A percentile compares a stretch with the other conserved stretches of the same genome.
Evolutionary conservation across 768 basidiomycete genomes (phyloP).

Genomic region (Suillus americanus): DNA sequence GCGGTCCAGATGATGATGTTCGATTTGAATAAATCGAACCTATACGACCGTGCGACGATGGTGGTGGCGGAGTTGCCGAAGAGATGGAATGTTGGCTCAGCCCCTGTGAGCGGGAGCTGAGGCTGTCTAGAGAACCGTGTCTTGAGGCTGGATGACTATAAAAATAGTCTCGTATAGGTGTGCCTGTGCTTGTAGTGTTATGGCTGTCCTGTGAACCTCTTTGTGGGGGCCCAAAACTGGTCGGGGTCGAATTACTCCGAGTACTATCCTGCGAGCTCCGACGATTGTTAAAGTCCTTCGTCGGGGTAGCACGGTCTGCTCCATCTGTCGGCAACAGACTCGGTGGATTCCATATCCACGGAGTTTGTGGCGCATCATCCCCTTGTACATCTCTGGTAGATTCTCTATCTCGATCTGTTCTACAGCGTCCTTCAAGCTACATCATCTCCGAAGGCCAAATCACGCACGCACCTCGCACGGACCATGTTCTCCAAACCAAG

Average conservation of each 20-base stretch:
- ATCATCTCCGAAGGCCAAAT: background rate
- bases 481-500: slow-evolving; percentile 67
- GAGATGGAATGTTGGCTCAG: slow-evolving; percentile 1
- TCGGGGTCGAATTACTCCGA: slow-evolving; percentile 27
- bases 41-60: slow-evolving; percentile 1
- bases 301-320: slow-evolving; percentile 13
- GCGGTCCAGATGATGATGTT: slow-evolving; percentile 17
- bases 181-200: slow-evolving; percentile 9
- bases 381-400: slow-evolving; percentile 35
- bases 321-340: slow-evolving; percentile 37
- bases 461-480: slow-evolving; percentile 48
- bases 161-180: slow-evolving; percentile 25
- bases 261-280: slow-evolving; percentile 21
- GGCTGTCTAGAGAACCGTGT: slow-evolving; percentile 10
- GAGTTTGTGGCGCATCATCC: slow-evolving; percentile 49
- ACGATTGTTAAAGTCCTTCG: slow-evolving; percentile 11
- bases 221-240: slow-evolving; percentile 24
- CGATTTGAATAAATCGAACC: slow-evolving; percentile 25
- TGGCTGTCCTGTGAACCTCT: slow-evolving; percentile 21
- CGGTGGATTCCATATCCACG: slow-evolving; percentile 74
- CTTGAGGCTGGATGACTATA: slow-evolving; percentile 12
- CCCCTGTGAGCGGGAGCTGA: slow-evolving; percentile 1
- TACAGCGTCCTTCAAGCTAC: slow-evolving; percentile 14
- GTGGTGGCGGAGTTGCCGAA: background rate
- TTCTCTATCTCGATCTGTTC: slow-evolving; percentile 15